These are phyloP conservation scores for Coemansia sp. DNA, from an alignment of 192 early-diverging fungal genomes.

Conservation along the genomic window DNA sequence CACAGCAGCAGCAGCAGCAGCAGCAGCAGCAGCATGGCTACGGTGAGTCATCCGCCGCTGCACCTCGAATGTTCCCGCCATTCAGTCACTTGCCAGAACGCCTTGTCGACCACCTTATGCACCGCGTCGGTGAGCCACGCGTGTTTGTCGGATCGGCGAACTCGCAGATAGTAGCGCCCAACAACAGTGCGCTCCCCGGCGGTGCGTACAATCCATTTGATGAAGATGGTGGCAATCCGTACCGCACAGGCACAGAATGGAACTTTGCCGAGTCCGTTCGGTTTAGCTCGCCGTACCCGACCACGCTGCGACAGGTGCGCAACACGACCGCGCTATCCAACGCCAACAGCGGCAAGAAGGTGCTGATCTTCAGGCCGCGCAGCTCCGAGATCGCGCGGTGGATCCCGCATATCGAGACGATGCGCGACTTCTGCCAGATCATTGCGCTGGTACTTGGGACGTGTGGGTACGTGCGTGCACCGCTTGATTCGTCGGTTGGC, in stretches of 20 bases:
- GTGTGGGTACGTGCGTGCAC: slow-evolving; percentile 33
- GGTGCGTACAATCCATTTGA: slow-evolving; percentile 8
- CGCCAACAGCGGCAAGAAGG: neutral
- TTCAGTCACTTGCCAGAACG: slow-evolving; percentile 53
- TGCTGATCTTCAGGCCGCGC: slow-evolving; percentile 25
- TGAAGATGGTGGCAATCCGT: slow-evolving; percentile 28
- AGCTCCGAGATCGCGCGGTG: slow-evolving; percentile 37
- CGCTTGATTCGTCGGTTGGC: slow-evolving; percentile 32
- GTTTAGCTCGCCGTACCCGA: slow-evolving; percentile 54
- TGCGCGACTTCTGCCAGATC: slow-evolving; percentile 50
- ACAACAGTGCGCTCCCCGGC: slow-evolving; percentile 12
- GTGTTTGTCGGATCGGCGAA: slow-evolving; percentile 41
- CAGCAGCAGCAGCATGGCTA: neutral
- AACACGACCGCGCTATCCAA: slow-evolving; percentile 5
- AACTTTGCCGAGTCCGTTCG: slow-evolving; percentile 39
- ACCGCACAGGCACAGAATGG: slow-evolving; percentile 53
- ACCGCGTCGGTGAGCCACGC: slow-evolving; percentile 51
- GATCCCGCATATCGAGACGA: slow-evolving; percentile 38
- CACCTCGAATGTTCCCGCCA: slow-evolving; percentile 50
- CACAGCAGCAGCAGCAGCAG: neutral
- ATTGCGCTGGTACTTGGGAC: slow-evolving; percentile 36
- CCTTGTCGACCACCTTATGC: slow-evolving; percentile 41
- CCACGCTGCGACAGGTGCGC: slow-evolving; percentile 15
- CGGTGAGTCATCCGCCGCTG: neutral
- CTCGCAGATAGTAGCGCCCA: slow-evolving; percentile 18